phyloP scores from a whole-genome alignment of 495 filamentous ascomycete genomes.

The Penicillium coffeae region DNA sequence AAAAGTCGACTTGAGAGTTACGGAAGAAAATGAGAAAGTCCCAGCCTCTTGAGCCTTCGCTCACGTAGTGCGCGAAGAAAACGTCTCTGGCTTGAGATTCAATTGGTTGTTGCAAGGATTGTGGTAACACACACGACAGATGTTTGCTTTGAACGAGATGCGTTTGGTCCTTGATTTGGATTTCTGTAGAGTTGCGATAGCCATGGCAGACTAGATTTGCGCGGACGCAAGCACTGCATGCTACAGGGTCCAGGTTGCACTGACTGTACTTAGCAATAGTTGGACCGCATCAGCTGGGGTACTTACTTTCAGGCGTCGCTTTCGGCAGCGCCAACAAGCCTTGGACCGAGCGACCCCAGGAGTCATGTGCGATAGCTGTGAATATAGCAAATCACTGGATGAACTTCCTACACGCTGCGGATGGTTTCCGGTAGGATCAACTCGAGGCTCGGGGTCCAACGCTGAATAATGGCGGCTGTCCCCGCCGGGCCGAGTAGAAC shows the following conservation, averaged over 20 bases:
- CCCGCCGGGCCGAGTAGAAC: too few species aligned
- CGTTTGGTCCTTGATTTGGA: neutral
- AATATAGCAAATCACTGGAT: neutral
- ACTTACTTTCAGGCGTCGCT: neutral
- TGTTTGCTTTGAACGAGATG: neutral
- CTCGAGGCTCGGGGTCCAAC: too few species aligned
- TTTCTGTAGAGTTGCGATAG: neutral
- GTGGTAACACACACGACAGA: neutral
- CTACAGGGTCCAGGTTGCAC: neutral
- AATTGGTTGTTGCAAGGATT: neutral
- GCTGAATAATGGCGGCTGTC: too few species aligned
- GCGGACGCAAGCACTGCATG: neutral
- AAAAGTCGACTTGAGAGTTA: neutral
- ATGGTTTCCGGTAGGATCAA: too few species aligned
- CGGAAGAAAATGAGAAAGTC: neutral
- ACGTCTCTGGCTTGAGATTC: neutral
- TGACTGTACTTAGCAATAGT: neutral
- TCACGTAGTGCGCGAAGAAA: constrained; percentile 2
- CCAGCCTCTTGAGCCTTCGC: neutral
- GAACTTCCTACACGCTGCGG: too few species aligned
- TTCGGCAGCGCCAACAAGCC: neutral
- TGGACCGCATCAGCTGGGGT: neutral
- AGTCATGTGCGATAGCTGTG: neutral
- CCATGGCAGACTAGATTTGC: neutral
- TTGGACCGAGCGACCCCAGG: neutral